A percentile compares a stretch with the other conserved stretches of the same genome.
Evolutionary conservation across 2,329 filamentous ascomycete species (phyloP).

Genomic region (Paecilomyces sp.): DNA sequence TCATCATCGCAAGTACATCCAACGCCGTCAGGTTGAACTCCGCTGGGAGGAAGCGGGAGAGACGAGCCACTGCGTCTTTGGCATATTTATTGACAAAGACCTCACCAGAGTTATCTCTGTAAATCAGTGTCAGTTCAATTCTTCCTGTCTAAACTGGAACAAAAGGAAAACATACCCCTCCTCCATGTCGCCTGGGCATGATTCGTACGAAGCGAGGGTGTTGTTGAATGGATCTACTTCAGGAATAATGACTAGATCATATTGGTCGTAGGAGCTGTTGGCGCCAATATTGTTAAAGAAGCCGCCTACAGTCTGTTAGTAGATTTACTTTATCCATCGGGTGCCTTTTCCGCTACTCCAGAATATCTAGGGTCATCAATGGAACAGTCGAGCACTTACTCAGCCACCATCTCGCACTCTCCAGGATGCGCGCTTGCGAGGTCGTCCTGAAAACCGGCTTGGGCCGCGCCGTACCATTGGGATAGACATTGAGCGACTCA

Average conservation of each 20-base stretch:
- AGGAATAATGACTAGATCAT: constrained; percentile 44
- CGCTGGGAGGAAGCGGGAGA: constrained; percentile 41
- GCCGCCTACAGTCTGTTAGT: constrained; percentile 24
- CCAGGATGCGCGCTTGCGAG: constrained; percentile 47
- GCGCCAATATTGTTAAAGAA: constrained; percentile 21
- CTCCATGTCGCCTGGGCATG: constrained; percentile 40
- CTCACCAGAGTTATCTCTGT: constrained; percentile 20
- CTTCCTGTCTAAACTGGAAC: neutral
- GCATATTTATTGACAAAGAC: constrained; percentile 43
- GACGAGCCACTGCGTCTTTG: constrained; percentile 35
- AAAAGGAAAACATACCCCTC: constrained; percentile 8
- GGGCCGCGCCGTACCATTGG: constrained; percentile 41
- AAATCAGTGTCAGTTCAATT: constrained; percentile 20
- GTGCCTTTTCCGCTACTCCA: neutral
- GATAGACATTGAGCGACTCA: constrained; percentile 28
- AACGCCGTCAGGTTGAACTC: constrained; percentile 44
- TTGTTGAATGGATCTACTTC: constrained; percentile 47
- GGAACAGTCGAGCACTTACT: constrained; percentile 36
- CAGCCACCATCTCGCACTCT: constrained; percentile 40
- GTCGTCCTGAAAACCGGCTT: constrained; percentile 50
- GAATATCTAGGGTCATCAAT: neutral
- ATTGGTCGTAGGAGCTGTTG: constrained; percentile 20
- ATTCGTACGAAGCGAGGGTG: constrained; percentile 46
- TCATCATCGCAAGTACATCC: constrained; percentile 47
- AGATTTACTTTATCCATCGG: neutral